Percentiles rank a stretch among this genome's conserved stretches.
phyloP scores from a whole-genome alignment of 2,329 filamentous ascomycete species.

The Microsporum canis region DNA sequence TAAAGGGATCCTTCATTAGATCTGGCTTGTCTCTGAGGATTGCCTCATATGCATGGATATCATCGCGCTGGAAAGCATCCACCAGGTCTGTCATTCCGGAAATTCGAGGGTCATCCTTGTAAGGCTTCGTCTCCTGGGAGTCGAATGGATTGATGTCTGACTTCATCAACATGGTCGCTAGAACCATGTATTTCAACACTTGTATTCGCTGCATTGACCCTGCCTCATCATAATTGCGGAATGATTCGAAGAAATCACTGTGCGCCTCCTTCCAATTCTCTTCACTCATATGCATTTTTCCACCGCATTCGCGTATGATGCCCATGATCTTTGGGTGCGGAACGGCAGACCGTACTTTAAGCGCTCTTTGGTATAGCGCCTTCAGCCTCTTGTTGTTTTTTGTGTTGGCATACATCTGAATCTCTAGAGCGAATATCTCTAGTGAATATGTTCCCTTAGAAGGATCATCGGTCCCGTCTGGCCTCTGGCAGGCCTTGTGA shows the following conservation, averaged over 20 bases:
- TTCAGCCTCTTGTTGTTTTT: slow-evolving; percentile 97
- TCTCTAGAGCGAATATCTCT: slow-evolving; percentile 92
- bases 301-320: slow-evolving; percentile 94
- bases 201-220: slow-evolving; percentile 93
- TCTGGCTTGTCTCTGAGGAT: slow-evolving; percentile 81
- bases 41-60: slow-evolving; percentile 81
- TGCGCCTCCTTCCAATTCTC: slow-evolving; percentile 98
- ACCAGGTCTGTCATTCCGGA: slow-evolving; percentile 95
- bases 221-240: slow-evolving; percentile 97
- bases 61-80: slow-evolving; percentile 89
- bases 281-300: slow-evolving; percentile 99
- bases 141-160: slow-evolving; percentile 98
- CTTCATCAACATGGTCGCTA: slow-evolving; percentile 97
- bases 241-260: slow-evolving; percentile 96
- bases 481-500: slow-evolving; percentile 74
- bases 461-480: slow-evolving; percentile 70
- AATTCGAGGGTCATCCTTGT: slow-evolving; percentile 89
- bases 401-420: slow-evolving; percentile 96
- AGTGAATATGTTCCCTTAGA: slow-evolving; percentile 94
- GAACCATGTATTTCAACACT: slow-evolving; percentile 89
- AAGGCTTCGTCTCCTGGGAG: slow-evolving; percentile 96
- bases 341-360: slow-evolving; percentile 90
- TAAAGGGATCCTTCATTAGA: slow-evolving; percentile 83
- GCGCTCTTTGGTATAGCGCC: slow-evolving; percentile 77
- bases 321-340: slow-evolving; percentile 99